phyloP scores from a whole-genome alignment of 2,329 filamentous ascomycete genomes.

The Arthrocladium fulminans region DNA sequence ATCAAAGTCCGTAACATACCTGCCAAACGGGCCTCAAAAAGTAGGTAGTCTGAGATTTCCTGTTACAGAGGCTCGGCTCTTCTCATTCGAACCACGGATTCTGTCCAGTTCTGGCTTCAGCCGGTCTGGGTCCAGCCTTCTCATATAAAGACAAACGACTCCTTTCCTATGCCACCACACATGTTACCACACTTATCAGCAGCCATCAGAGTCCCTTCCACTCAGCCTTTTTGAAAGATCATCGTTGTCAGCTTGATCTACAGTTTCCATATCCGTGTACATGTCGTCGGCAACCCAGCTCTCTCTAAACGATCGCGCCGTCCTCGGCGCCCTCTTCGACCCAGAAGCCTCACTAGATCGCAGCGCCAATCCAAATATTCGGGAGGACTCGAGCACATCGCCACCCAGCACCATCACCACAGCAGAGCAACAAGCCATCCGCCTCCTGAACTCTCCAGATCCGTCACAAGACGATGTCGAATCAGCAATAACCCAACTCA shows the following conservation, averaged over 20 bases:
- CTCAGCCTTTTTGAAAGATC: not conserved
- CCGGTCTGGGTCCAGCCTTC: not conserved
- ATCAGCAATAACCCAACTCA: slow-evolving; percentile 31
- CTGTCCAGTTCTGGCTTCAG: not conserved
- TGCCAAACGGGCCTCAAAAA: not conserved
- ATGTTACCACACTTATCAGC: not conserved
- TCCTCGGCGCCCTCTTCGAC: slow-evolving; percentile 40
- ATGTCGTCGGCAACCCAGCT: slow-evolving; percentile 20
- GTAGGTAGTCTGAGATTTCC: slow-evolving; percentile 7
- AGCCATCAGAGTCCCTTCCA: not conserved
- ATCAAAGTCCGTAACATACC: too few species aligned
- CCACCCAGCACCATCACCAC: slow-evolving; percentile 34
- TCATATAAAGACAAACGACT: not conserved
- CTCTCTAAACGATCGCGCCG: slow-evolving; percentile 37
- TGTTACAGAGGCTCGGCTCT: not conserved
- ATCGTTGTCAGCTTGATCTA: not conserved
- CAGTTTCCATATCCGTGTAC: slow-evolving; percentile 2
- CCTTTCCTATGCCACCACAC: not conserved
- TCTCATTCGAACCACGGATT: not conserved
- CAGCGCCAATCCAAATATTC: slow-evolving; percentile 26
- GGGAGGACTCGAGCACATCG: slow-evolving; percentile 24
- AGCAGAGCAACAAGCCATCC: slow-evolving; percentile 34
- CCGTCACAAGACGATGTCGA: slow-evolving; percentile 24
- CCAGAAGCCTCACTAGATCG: slow-evolving; percentile 34
- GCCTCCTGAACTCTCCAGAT: slow-evolving; percentile 24